Conservation (phyloP, 768 basidiomycete species). For the Rossbeevera mucosa region DNA sequence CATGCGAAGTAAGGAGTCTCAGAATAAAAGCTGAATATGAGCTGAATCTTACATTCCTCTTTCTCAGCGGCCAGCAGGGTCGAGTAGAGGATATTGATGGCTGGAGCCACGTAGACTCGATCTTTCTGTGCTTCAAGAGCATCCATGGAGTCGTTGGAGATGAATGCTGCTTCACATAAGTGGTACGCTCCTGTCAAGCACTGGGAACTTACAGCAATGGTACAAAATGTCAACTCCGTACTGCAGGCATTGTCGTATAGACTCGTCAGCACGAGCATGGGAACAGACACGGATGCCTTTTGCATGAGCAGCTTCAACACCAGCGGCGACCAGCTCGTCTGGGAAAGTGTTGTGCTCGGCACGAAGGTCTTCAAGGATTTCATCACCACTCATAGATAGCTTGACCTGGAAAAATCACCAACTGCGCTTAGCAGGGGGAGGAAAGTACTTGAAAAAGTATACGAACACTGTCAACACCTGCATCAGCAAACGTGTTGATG, state of each 20-base stretch:
- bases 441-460: neutral
- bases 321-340: slow-evolving; percentile 32
- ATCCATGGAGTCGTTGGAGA: slow-evolving; percentile 34
- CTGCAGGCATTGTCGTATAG: slow-evolving; percentile 32
- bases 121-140: slow-evolving; percentile 34
- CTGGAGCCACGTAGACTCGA: slow-evolving; percentile 31
- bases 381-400: slow-evolving; percentile 35
- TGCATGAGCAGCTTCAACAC: slow-evolving; percentile 33
- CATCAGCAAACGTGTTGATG: slow-evolving; percentile 24
- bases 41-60: slow-evolving; percentile 17
- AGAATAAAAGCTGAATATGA: neutral
- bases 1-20: neutral
- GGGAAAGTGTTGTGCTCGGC: slow-evolving; percentile 35
- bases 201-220: slow-evolving; percentile 20
- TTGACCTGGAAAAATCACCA: slow-evolving; percentile 24
- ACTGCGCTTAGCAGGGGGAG: neutral
- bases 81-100: slow-evolving; percentile 29
- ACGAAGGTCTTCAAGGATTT: slow-evolving; percentile 32
- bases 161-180: slow-evolving; percentile 28
- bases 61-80: slow-evolving; percentile 25
- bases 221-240: slow-evolving; percentile 34
- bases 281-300: slow-evolving; percentile 35
- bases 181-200: neutral
- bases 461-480: slow-evolving; percentile 21
- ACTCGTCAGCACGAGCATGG: slow-evolving; percentile 34